phyloP scores from a whole-genome alignment of 228 moss, liverwort and hornwort species.

The Sphagnum fallax region DNA sequence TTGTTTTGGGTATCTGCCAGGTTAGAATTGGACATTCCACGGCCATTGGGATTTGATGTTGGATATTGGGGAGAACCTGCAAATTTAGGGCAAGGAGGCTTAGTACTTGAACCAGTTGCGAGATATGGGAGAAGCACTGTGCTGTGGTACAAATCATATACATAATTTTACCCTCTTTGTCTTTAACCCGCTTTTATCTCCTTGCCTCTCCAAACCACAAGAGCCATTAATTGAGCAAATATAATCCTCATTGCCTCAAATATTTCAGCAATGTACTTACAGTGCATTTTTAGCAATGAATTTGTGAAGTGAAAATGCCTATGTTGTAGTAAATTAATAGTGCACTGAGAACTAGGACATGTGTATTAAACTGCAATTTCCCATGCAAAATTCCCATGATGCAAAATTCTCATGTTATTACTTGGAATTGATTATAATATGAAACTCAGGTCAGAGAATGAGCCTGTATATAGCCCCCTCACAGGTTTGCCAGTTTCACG shows the following conservation, averaged over 20 bases:
- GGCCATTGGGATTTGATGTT: slow-evolving; percentile 40
- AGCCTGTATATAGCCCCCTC: slow-evolving; percentile 34
- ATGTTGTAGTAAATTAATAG: not conserved
- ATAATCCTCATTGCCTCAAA: too few species aligned
- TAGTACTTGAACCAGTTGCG: slow-evolving; percentile 30
- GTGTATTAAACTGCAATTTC: not conserved
- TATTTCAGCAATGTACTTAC: not conserved
- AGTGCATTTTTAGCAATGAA: not conserved
- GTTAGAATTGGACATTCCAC: slow-evolving; percentile 36
- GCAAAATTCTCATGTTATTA: not conserved
- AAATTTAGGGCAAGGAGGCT: slow-evolving; percentile 40
- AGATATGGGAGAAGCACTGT: slow-evolving; percentile 24
- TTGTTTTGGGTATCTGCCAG: slow-evolving; percentile 1
- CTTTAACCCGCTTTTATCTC: too few species aligned
- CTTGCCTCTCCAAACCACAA: too few species aligned
- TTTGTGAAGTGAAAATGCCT: not conserved
- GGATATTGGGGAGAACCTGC: slow-evolving; percentile 52
- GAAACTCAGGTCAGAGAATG: slow-evolving; percentile 19
- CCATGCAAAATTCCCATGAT: not conserved
- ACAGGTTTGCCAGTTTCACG: slow-evolving; percentile 8
- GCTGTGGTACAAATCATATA: slow-evolving; percentile 12
- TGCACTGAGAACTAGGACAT: not conserved
- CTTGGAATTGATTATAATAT: not conserved
- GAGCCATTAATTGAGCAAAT: too few species aligned
- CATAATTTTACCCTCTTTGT: not conserved